phyloP scores from a whole-genome alignment of 176 grass and related monocot genomes.

The Eremochloa ophiuroides region DNA sequence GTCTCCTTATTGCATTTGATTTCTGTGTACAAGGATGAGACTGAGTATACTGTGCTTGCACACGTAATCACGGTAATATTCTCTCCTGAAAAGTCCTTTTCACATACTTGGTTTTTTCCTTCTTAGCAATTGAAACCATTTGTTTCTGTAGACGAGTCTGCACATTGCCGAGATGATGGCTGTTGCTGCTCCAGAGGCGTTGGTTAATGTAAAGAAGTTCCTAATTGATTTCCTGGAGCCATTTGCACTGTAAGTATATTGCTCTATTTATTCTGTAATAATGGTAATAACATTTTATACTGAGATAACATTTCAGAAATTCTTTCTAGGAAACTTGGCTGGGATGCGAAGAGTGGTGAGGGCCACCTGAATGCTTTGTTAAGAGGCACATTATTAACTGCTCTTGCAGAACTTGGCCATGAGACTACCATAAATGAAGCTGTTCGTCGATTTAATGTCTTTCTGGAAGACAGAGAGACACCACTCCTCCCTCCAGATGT shows the following conservation, averaged over 20 bases:
- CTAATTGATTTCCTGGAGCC: slow-evolving; percentile 69
- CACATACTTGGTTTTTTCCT: not conserved
- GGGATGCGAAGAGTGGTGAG: slow-evolving; percentile 73
- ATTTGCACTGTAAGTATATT: slow-evolving; percentile 59
- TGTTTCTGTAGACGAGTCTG: slow-evolving; percentile 53
- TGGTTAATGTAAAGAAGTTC: slow-evolving; percentile 69
- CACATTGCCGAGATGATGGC: slow-evolving; percentile 47
- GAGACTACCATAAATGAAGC: slow-evolving; percentile 68
- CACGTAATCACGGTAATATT: slow-evolving; percentile 47
- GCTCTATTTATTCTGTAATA: not conserved
- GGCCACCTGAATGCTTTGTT: slow-evolving; percentile 72
- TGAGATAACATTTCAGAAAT: slow-evolving; percentile 8
- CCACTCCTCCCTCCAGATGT: slow-evolving; percentile 74
- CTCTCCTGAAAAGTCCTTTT: slow-evolving; percentile 11
- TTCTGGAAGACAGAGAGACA: slow-evolving; percentile 71
- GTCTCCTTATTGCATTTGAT: slow-evolving; percentile 71
- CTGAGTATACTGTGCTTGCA: slow-evolving; percentile 72
- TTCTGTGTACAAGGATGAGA: slow-evolving; percentile 73
- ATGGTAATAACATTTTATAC: slow-evolving; percentile 9
- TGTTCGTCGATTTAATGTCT: slow-evolving; percentile 56
- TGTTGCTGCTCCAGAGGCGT: slow-evolving; percentile 74
- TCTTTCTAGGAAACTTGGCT: slow-evolving; percentile 68
- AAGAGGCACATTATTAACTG: slow-evolving; percentile 67
- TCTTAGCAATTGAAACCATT: slow-evolving; percentile 27
- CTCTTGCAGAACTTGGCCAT: slow-evolving; percentile 68